A percentile compares a stretch with the other conserved stretches of the same genome.
phyloP scores from a whole-genome alignment of 371 early-diverging fungal species.

The Fennellomyces sp. region DNA sequence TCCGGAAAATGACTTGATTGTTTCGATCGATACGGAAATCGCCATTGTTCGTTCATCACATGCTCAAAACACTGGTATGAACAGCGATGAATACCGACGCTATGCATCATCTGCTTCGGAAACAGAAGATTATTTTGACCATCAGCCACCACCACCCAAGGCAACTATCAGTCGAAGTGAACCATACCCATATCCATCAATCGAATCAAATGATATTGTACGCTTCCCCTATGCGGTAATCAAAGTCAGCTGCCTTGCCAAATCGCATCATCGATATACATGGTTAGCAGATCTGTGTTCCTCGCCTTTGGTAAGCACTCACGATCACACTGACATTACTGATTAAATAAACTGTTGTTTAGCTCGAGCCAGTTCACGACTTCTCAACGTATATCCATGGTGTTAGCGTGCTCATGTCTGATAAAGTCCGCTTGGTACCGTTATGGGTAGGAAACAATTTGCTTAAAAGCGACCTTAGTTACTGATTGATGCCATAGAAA shows the following conservation, averaged over 20 bases:
- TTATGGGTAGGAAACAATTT: not conserved
- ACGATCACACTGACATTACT: not conserved
- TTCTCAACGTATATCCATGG: slow-evolving; percentile 8
- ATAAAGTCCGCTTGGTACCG: not conserved
- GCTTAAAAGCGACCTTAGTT: not conserved
- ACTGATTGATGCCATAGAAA: not conserved
- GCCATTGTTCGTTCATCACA: slow-evolving; percentile 3
- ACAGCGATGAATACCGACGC: not conserved
- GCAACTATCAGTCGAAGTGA: not conserved
- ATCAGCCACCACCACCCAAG: not conserved
- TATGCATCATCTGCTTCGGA: not conserved
- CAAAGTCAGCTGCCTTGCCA: slow-evolving; percentile 1
- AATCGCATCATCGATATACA: not conserved
- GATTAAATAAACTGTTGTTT: not conserved
- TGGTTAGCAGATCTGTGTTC: slow-evolving; percentile 6
- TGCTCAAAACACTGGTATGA: not conserved
- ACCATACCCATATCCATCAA: slow-evolving; percentile 4
- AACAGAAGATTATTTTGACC: not conserved
- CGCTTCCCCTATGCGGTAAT: slow-evolving; percentile 13
- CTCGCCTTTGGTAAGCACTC: slow-evolving; percentile 8
- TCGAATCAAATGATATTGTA: slow-evolving; percentile 2
- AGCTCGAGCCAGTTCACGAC: slow-evolving; percentile 9
- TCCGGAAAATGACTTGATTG: not conserved
- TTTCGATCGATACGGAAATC: slow-evolving; percentile 11
- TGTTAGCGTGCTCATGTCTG: not conserved